Evolutionary conservation across 179 eudicot species (phyloP), one percentile per base, ranked within the genome.

Genomic region (Spergularia azorica): DNA sequence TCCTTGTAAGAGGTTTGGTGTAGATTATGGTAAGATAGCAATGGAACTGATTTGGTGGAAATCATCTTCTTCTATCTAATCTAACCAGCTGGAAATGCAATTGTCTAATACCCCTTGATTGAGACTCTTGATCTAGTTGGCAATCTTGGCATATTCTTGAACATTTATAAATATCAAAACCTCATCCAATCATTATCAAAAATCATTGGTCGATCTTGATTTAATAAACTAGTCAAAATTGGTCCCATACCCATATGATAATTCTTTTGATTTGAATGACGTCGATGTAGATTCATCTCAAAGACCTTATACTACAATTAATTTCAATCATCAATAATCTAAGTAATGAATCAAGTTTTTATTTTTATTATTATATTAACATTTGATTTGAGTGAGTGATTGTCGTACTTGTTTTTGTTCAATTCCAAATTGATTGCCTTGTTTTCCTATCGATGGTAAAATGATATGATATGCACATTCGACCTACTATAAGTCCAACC

Each of bases 61-160:
- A 56, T 55, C 65, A 75, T 75, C 36, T 75, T 0, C 18, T 11
- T 11, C 55, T 18, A 32, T 75, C n/a, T 41, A 9, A 46, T 57
- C 58, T 76, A 6, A 76, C 32, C 65, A 76, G 73, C 73, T 76
- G 73, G 57, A 61, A 50, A 1, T 60, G 6, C 3, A 76, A 14
- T 77, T 50, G 61, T 70, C 16, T 70, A 32, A 9, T 67, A 57
- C 32, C 60, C 14, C 57, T 68, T 76, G 79, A 69, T 76, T 76
- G 41, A 5, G 71, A 67, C 66, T 41, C 21, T 36, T 36, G 17
- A 41, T 8, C 72, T 39, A 76, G 67, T 59, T 77, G 62, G 74
- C 79, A 59, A 56, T 68, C n/a, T 46, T 48, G 21, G 60, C 60
- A 50, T 64, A 36, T 36, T 38, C 32, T 9, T 52, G 38, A 32